Base-by-base conservation (phyloP, 2,329 filamentous ascomycete genomes). In the Beauveria australis region DNA sequence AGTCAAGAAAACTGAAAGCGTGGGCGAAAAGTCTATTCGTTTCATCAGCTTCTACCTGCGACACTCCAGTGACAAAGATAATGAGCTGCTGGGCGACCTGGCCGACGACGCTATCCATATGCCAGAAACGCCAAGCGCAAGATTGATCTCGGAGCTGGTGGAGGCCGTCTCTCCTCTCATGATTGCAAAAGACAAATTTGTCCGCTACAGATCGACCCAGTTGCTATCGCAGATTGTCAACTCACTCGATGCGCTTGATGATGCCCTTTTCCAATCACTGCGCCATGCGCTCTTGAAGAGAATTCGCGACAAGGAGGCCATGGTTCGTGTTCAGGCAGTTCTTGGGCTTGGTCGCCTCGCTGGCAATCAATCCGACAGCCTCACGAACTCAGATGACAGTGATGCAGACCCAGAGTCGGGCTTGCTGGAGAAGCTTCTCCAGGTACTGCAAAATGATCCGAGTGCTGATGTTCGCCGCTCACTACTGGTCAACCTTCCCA, bases 381-480 rank as follows among this genome's bases (percentile, higher is more conserved):
- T 85, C 66, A 82, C 81, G 41, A 83, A 89, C 64, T 84, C 87
- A 12, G 88, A 91, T 51, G 86, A 87, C 43, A 88, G 86, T 62
- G 86, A 89, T 37, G 80, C 79, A 24, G 81, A 81, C 24, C 79
- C 81, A 12, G 81, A 83, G 12, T 85, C 83, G 9, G 89, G 89
- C 9, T 79, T 97, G 44, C 77, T 96, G 26, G 86, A 89, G 62
- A 95, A 92, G 73, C 83, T 97, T 5, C 79, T 97, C 10, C 89
- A 95, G 67, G 88, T 95, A 33, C 81, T 97, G 66, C 92, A 96
- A 71, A 94, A 97, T 67, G 94, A 99, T 68, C 89, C 93, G 0
- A 95, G 91, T 66, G 92, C 93, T 2, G 94, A 99, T 68, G 94
- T 99, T 41, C 84, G 94, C 66, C 86, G 92, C 63, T 91, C 91